A percentile compares a stretch with the other conserved stretches of the same genome.
Evolutionary conservation across 139 green algal species (phyloP).

Genomic region (Spirogloea muscicola): DNA sequence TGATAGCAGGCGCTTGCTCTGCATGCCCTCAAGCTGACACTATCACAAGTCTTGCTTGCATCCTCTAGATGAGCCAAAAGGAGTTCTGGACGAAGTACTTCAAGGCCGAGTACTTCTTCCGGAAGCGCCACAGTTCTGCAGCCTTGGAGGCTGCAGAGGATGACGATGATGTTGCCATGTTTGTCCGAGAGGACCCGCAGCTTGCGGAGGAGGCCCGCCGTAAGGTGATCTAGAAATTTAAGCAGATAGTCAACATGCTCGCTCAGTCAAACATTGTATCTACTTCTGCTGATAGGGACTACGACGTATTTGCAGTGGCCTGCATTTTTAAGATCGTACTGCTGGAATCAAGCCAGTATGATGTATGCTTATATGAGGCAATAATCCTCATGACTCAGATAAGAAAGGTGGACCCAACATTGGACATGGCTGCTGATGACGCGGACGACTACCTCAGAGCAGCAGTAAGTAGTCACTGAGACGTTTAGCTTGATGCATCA

Average conservation of each 20-base stretch:
- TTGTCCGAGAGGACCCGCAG: conserved; percentile 8
- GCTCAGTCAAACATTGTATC: no score
- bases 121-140: not conserved
- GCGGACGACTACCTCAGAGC: conserved; percentile 26
- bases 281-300: no score
- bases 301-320: no score
- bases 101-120: conserved; percentile 28
- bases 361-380: no score
- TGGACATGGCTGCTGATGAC: conserved; percentile 17
- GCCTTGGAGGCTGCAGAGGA: conserved; percentile 12
- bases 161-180: conserved; percentile 33
- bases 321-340: no score
- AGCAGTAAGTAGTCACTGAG: no score
- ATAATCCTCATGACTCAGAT: no score
- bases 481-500: no score
- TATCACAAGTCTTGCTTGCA: not conserved
- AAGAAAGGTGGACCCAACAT: conserved; percentile 14
- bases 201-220: conserved; percentile 2
- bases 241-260: no score
- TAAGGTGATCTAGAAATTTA: no score
- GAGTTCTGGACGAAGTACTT: conserved; percentile 47
- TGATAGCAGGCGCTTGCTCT: not conserved
- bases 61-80: conserved; percentile 30
- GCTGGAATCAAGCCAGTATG: no score
- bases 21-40: no score